phyloP scores from a whole-genome alignment of 371 early-diverging fungal species.

The Gilbertella persicaria region DNA sequence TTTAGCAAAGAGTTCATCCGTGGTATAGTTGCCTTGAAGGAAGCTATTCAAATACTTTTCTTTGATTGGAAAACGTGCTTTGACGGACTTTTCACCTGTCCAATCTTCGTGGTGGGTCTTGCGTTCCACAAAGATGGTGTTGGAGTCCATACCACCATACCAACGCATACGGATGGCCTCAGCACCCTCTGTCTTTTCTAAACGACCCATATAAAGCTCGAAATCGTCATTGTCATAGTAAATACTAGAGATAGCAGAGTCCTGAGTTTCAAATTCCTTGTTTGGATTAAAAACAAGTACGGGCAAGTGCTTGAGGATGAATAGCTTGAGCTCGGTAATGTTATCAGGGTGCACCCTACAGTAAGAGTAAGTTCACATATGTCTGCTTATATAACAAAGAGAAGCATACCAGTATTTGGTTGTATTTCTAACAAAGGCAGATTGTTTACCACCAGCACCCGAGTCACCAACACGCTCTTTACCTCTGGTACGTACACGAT shows the following conservation, averaged over 20 bases:
- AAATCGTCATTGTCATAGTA: slow-evolving; percentile 97
- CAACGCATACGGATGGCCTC: slow-evolving; percentile 95
- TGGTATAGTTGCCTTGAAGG: slow-evolving; percentile 81
- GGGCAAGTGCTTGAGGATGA: slow-evolving; percentile 95
- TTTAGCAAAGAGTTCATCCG: slow-evolving; percentile 80
- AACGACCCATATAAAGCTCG: slow-evolving; percentile 91
- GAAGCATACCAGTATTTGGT: slow-evolving; percentile 89
- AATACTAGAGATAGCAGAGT: slow-evolving; percentile 96
- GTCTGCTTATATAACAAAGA: too few species aligned
- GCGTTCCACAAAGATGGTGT: slow-evolving; percentile 96
- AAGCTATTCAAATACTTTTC: slow-evolving; percentile 93
- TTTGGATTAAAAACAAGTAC: slow-evolving; percentile 93
- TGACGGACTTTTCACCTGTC: slow-evolving; percentile 97
- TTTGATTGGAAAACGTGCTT: slow-evolving; percentile 95
- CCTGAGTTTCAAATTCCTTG: slow-evolving; percentile 68
- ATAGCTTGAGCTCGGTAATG: slow-evolving; percentile 93
- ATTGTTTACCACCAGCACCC: slow-evolving; percentile 54
- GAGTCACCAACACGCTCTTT: slow-evolving; percentile 62
- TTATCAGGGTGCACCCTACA: slow-evolving; percentile 98
- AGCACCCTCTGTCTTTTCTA: slow-evolving; percentile 95
- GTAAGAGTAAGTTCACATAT: too few species aligned
- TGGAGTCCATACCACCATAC: slow-evolving; percentile 91
- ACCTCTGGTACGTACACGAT: slow-evolving; percentile 85
- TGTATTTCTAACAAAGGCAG: slow-evolving; percentile 85
- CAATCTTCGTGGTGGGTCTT: slow-evolving; percentile 99